Evolutionary conservation across 805 yeast species (phyloP).

Genomic region (Wickerhamomyces strasburgensis): DNA sequence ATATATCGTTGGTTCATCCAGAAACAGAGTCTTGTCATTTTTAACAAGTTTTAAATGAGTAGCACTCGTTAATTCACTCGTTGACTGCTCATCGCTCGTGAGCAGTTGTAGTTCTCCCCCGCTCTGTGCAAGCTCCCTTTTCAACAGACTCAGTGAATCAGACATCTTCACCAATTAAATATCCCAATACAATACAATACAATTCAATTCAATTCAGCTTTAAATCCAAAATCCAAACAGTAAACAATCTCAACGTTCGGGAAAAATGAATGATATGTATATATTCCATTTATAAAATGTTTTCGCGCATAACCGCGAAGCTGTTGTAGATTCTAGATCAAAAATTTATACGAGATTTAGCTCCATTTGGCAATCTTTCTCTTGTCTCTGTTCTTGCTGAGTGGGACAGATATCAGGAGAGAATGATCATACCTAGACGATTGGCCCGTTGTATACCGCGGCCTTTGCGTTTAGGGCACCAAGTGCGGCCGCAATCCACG

Average conservation of each 20-base stretch:
- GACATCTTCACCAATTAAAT: constrained; percentile 6
- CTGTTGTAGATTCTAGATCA: too few species aligned
- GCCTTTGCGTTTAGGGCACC: constrained; percentile 1
- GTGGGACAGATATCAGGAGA: too few species aligned
- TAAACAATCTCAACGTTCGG: too few species aligned
- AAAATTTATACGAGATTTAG: too few species aligned
- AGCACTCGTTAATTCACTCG: constrained; percentile 35
- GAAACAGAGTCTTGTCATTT: constrained; percentile 23
- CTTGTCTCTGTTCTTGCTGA: too few species aligned
- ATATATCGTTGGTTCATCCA: constrained; percentile 51
- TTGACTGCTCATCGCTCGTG: constrained; percentile 18
- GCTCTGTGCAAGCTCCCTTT: constrained; percentile 26
- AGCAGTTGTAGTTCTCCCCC: constrained; percentile 20
- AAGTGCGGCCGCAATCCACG: constrained; percentile 6
- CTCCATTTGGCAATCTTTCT: too few species aligned
- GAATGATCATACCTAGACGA: too few species aligned
- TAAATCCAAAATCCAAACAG: too few species aligned
- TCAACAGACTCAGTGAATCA: constrained; percentile 17
- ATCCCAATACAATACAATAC: neutral
- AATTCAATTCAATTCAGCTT: neutral
- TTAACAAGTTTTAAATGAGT: constrained; percentile 24
- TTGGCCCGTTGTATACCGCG: too few species aligned
- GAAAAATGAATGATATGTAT: too few species aligned
- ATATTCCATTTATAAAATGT: too few species aligned
- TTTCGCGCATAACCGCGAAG: too few species aligned